Conservation (phyloP, 306 rosid genomes). For the Fagus sylvatica region DNA sequence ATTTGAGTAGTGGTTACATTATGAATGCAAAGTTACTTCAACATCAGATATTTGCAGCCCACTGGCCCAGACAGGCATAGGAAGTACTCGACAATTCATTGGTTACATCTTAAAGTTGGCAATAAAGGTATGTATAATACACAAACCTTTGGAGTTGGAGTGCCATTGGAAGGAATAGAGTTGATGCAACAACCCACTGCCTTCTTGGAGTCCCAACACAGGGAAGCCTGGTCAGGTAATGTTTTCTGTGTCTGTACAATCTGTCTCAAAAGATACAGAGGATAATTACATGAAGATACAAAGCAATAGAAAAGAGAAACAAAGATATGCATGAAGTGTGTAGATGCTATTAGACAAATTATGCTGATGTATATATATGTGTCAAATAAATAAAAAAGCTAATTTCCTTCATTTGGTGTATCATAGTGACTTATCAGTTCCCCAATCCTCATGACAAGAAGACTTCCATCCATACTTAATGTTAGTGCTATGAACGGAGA, state of each 20-base stretch:
- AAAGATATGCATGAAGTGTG: not conserved
- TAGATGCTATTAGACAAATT: not conserved
- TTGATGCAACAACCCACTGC: slow-evolving; percentile 6
- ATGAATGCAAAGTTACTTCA: not conserved
- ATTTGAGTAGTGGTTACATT: not conserved
- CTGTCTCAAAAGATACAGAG: not conserved
- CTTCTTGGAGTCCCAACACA: slow-evolving; percentile 16
- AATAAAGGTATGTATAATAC: not conserved
- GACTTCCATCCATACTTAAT: not conserved
- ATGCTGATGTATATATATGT: not conserved
- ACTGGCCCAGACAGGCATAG: not conserved
- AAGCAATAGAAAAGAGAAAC: not conserved
- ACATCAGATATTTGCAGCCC: slow-evolving; percentile 1
- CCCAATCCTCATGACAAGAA: not conserved
- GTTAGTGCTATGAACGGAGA: not conserved
- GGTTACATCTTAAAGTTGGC: not conserved
- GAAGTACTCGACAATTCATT: not conserved
- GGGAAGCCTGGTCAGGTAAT: slow-evolving; percentile 20
- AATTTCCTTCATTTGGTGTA: not conserved
- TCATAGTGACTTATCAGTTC: not conserved
- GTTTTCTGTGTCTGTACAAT: slow-evolving; percentile 5
- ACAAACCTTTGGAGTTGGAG: slow-evolving; percentile 26
- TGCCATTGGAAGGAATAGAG: slow-evolving; percentile 19
- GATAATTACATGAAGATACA: not conserved
- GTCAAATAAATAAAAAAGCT: not conserved